Evolutionary conservation across 768 basidiomycete species (phyloP).

Genomic region (Filobasidium floriforme): DNA sequence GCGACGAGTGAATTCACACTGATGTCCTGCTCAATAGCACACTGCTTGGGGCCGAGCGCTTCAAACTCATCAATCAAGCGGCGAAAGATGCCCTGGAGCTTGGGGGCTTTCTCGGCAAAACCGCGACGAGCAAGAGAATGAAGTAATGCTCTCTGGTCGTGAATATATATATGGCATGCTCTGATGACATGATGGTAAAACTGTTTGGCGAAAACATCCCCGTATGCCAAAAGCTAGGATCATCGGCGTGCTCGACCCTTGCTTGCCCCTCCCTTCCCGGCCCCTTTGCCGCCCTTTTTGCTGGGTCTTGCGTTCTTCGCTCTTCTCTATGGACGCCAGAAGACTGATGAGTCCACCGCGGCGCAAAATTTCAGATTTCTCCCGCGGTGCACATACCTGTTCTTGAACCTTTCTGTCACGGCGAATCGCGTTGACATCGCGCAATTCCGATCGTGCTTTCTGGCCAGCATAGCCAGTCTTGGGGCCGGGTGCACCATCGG

Average conservation of each 20-base stretch:
- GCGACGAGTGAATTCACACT: neutral
- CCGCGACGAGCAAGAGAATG: conserved; percentile 15
- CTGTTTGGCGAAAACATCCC: neutral
- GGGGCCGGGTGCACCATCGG: conserved; percentile 31
- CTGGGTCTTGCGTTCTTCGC: conserved; percentile 75
- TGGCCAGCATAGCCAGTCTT: conserved; percentile 54
- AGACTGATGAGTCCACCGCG: neutral
- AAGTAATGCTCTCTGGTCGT: neutral
- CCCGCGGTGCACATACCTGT: conserved; percentile 39
- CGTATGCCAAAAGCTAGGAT: neutral
- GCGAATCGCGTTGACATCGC: conserved; percentile 76
- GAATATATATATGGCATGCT: conserved; percentile 1
- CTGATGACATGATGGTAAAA: neutral
- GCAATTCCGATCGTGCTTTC: conserved; percentile 72
- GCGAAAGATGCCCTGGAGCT: conserved; percentile 81
- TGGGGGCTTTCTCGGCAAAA: conserved; percentile 72
- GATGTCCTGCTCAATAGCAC: neutral
- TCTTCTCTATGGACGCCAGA: conserved; percentile 46
- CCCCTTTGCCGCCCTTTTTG: conserved; percentile 43
- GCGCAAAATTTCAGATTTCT: neutral
- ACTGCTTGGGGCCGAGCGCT: conserved; percentile 70
- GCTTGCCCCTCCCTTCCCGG: conserved; percentile 22
- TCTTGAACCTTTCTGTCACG: conserved; percentile 62
- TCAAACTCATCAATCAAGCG: conserved; percentile 84
- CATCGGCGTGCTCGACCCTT: neutral